Conservation (phyloP, 2,329 filamentous ascomycete genomes). For the Bipolaris oryzae region DNA sequence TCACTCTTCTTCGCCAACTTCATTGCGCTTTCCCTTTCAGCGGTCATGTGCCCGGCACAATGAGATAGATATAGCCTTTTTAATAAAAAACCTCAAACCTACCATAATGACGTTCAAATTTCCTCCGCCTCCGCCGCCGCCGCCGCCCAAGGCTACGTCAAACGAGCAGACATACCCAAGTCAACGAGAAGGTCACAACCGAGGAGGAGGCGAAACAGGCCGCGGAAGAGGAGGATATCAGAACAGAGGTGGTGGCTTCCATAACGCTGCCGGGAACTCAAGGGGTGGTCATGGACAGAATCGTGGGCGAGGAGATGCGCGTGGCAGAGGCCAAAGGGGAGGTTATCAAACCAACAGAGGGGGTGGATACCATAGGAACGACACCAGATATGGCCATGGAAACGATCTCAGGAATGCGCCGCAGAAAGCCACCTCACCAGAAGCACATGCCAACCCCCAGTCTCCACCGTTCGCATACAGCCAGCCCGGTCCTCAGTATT, state of each 20-base stretch:
- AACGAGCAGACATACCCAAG: conserved; percentile 34
- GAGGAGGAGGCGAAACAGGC: conserved; percentile 38
- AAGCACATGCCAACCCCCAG: conserved; percentile 24
- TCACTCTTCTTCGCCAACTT: neutral
- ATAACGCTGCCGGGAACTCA: conserved; percentile 12
- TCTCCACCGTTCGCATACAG: conserved; percentile 8
- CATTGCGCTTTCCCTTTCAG: neutral
- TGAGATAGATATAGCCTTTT: neutral
- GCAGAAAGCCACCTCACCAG: neutral
- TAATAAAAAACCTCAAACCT: neutral
- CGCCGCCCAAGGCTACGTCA: conserved; percentile 43
- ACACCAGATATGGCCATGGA: conserved; percentile 6
- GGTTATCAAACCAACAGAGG: conserved; percentile 26
- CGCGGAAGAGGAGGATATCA: conserved; percentile 30
- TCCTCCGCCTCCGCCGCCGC: conserved; percentile 56
- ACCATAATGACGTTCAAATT: conserved; percentile 51
- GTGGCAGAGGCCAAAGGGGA: conserved; percentile 27
- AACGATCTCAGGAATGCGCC: conserved; percentile 13
- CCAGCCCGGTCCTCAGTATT: conserved; percentile 19
- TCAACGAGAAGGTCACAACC: conserved; percentile 36
- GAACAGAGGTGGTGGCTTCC: conserved; percentile 27
- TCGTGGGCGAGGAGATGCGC: conserved; percentile 21
- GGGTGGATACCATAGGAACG: conserved; percentile 15
- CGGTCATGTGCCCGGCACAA: neutral
- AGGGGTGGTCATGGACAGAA: conserved; percentile 28